Conservation (phyloP, 108 stramenopile genomes). For the Skeletonema tropicum region DNA sequence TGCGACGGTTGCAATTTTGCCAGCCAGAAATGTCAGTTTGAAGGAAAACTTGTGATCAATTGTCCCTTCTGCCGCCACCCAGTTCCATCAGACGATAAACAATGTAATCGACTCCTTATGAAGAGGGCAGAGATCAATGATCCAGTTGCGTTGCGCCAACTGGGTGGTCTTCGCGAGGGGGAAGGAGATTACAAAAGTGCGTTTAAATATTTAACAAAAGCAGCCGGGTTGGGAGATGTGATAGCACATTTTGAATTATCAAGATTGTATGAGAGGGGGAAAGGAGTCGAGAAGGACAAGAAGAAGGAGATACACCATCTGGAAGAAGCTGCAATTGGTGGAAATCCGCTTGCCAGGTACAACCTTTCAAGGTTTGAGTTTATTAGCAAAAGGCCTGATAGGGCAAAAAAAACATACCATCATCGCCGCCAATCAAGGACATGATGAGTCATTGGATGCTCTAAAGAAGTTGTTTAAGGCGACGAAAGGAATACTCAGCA, state of each 20-base stretch:
- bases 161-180: not conserved
- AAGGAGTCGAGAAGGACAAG: not conserved
- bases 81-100: too few species aligned
- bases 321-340: not conserved
- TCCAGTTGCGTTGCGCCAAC: too few species aligned
- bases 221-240: not conserved
- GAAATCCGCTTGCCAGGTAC: not conserved
- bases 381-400: not conserved
- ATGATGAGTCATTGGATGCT: too few species aligned
- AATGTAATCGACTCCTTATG: too few species aligned
- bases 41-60: too few species aligned
- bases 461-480: too few species aligned
- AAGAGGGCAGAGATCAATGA: too few species aligned
- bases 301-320: not conserved
- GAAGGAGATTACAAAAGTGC: not conserved
- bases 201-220: not conserved
- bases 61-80: too few species aligned
- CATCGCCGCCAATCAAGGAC: not conserved
- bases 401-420: not conserved
- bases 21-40: too few species aligned
- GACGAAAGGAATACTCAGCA: too few species aligned
- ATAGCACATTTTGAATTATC: not conserved
- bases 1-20: not conserved
- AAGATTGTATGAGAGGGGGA: not conserved
- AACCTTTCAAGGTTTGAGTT: not conserved